phyloP scores from a whole-genome alignment of 2,329 filamentous ascomycete genomes.

The Pseudogymnoascus sp. region DNA sequence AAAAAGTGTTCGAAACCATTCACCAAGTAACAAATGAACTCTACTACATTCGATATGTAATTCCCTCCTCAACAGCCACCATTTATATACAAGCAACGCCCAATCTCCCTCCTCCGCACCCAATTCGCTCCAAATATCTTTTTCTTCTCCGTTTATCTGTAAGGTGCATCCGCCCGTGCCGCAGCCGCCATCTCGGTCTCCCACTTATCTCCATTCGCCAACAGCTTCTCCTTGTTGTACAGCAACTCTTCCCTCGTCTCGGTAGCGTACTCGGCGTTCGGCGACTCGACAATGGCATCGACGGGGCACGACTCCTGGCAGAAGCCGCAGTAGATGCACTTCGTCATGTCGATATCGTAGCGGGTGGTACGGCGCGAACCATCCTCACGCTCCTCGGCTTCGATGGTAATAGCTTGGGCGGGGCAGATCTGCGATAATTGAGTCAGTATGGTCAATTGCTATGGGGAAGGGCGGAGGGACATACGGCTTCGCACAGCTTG shows the following conservation, averaged over 20 bases:
- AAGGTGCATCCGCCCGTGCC: conserved; percentile 88
- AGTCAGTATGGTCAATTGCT: conserved; percentile 15
- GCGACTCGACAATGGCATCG: conserved; percentile 79
- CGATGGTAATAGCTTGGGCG: conserved; percentile 96
- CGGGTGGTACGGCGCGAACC: conserved; percentile 90
- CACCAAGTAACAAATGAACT: conserved; percentile 5
- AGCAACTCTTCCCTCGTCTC: conserved; percentile 85
- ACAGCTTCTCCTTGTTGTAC: conserved; percentile 94
- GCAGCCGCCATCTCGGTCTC: conserved; percentile 91
- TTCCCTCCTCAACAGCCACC: neutral
- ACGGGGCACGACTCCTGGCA: conserved; percentile 99
- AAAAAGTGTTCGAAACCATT: neutral
- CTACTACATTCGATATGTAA: conserved; percentile 5
- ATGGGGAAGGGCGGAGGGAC: conserved; percentile 15
- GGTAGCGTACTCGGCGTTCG: conserved; percentile 68
- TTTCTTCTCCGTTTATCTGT: conserved; percentile 52
- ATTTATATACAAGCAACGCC: conserved; percentile 8
- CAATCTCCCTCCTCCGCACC: neutral
- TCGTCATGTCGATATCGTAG: conserved; percentile 99
- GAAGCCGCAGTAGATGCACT: conserved; percentile 99
- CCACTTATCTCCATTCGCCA: conserved; percentile 92
- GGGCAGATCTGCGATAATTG: conserved; percentile 65
- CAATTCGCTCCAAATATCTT: neutral
- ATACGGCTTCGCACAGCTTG: conserved; percentile 92
- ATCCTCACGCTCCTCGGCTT: conserved; percentile 95